These are phyloP conservation scores for Chalara sp. DNA, from an alignment of 2,329 filamentous ascomycete species.

Conservation along the genomic window DNA sequence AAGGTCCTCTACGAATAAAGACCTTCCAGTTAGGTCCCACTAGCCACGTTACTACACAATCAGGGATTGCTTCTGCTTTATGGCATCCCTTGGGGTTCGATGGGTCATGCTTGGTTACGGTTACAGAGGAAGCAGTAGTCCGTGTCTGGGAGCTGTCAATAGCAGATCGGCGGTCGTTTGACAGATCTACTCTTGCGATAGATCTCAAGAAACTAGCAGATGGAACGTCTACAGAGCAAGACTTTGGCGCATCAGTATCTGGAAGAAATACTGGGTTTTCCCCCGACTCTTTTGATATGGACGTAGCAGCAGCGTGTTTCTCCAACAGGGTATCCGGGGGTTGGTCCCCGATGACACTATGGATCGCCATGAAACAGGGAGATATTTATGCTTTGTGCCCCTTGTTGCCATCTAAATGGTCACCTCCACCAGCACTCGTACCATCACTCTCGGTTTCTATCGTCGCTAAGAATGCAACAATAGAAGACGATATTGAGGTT, in stretches of 20 bases:
- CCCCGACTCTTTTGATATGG: constrained; percentile 86
- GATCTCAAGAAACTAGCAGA: constrained; percentile 87
- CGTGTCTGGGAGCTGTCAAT: constrained; percentile 84
- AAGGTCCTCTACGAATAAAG: constrained; percentile 66
- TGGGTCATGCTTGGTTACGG: constrained; percentile 75
- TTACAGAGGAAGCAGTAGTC: constrained; percentile 82
- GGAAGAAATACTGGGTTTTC: constrained; percentile 77
- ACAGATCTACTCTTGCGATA: constrained; percentile 73
- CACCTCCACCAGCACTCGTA: constrained; percentile 67
- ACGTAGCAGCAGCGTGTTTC: constrained; percentile 86
- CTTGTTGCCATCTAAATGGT: constrained; percentile 80
- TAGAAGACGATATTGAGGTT: constrained; percentile 51
- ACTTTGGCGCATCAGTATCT: constrained; percentile 71
- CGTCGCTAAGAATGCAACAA: constrained; percentile 61
- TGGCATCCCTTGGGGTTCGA: constrained; percentile 91
- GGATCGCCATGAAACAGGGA: constrained; percentile 91
- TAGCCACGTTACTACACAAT: constrained; percentile 80
- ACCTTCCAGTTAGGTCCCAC: constrained; percentile 90
- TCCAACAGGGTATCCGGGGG: constrained; percentile 60
- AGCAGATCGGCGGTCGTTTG: constrained; percentile 82
- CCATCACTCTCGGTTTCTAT: constrained; percentile 79
- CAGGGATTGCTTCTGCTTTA: constrained; percentile 70
- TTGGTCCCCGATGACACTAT: constrained; percentile 95
- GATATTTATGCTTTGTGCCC: constrained; percentile 93
- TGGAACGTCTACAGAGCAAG: constrained; percentile 73